Conservation (phyloP, 2,329 filamentous ascomycete species). For the Trichoderma simmonsii region DNA sequence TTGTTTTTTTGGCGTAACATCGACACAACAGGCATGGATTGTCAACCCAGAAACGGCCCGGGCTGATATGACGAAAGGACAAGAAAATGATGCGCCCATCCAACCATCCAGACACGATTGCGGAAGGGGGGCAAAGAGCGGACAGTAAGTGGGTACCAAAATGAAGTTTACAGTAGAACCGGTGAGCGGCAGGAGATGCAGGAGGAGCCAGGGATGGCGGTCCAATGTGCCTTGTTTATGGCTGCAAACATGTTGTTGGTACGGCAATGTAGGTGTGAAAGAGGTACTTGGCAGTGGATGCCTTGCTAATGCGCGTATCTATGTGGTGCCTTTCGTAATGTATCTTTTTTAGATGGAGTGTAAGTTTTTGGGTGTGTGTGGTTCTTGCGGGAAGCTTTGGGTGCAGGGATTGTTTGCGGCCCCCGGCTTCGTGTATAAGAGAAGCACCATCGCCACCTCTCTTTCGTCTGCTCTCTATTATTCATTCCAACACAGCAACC, state of each 20-base stretch:
- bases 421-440: constrained; percentile 8
- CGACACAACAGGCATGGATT: not conserved
- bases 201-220: not conserved
- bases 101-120: not conserved
- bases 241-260: not conserved
- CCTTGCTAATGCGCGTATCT: not conserved
- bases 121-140: not conserved
- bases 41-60: not conserved
- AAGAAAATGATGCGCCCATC: not conserved
- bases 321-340: not conserved
- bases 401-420: not conserved
- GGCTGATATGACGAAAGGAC: not conserved
- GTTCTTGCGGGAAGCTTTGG: not conserved
- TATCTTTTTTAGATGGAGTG: not conserved
- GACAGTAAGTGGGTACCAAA: not conserved
- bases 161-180: not conserved
- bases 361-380: not conserved
- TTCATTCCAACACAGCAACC: not conserved
- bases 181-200: not conserved
- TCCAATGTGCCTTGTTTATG: not conserved
- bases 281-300: not conserved
- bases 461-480: not conserved
- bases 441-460: not conserved
- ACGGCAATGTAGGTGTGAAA: not conserved
- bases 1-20: not conserved